Conservation (phyloP, 768 basidiomycete species). For the Pleurotus platypus region DNA sequence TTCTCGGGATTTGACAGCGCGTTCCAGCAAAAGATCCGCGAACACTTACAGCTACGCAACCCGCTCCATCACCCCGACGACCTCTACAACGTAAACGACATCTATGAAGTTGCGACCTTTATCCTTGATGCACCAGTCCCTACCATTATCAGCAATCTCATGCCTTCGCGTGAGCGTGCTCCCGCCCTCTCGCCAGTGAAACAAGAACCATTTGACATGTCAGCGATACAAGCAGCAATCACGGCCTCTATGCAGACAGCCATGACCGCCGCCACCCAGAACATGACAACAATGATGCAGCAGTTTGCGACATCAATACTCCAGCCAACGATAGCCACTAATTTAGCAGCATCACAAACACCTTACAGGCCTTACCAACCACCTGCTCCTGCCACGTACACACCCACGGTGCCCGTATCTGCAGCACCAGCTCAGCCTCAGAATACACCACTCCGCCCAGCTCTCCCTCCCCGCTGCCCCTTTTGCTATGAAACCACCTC, state of each 20-base stretch:
- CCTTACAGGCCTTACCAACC: not conserved
- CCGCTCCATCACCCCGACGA: not conserved
- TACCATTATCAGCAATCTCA: not conserved
- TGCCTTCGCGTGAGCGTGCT: not conserved
- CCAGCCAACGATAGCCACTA: not conserved
- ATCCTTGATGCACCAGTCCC: not conserved
- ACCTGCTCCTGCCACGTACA: no score
- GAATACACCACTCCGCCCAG: not conserved
- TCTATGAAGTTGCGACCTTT: not conserved
- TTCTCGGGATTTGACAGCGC: not conserved
- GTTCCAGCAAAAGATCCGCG: constrained; percentile 1
- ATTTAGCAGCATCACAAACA: not conserved
- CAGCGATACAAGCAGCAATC: not conserved
- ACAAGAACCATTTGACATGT: not conserved
- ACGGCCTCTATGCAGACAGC: not conserved
- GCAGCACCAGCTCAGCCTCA: not conserved
- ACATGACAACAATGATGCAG: not conserved
- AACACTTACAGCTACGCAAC: not conserved
- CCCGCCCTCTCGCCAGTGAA: not conserved
- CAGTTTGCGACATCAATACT: not conserved
- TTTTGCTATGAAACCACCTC: not conserved
- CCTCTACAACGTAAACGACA: not conserved
- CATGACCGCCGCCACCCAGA: not conserved
- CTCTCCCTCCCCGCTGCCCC: not conserved
- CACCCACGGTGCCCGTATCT: no score